Base-by-base conservation (phyloP, 1,139 yeast species). In the Saccharomyces hybrid region DNA sequence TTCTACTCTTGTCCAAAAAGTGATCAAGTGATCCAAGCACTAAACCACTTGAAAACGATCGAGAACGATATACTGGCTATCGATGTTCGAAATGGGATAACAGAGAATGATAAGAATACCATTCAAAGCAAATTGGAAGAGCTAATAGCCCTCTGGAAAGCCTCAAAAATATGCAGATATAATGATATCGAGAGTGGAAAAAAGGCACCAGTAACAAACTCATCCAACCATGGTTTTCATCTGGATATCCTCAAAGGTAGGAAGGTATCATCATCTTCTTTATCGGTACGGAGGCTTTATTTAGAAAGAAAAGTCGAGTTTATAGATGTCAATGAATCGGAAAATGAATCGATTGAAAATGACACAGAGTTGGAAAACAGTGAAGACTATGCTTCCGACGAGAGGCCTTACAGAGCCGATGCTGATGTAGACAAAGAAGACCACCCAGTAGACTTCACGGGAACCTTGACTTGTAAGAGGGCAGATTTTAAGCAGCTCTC, bases 401-500 rank as follows among this genome's bases (percentile, higher is more conserved):
- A 9, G 9, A 19, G 23, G 23, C 23, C 23, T 19, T 19, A 19
- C 23, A 19, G 23, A 19, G 23, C 23, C 23, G 23, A 19, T 19
- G 23, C 23, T 19, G 23, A 19, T 19, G 23, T 19, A 19, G 23
- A 19, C 23, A 19, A 19, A 19, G 23, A 19, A 19, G 23, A 19
- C 13, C 44, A 16, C 25, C 44, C 25, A 4, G n/a, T 38, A 38
- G 23, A 13, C n/a, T 38, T 38, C 8, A 38, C 5, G 2, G 44
- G 13, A 38, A 38, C 5, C 8, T 5, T 8, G 5, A 16, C 9
- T 38, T 16, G 25, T 3, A 16, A 19, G 25, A 38, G 49, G 29
- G 51, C 54, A 47, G 58, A 56, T 28, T 52, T 57, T 25, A 53
- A 54, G 34, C 59, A 61, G 41, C 51, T 68, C 5, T 62, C 65